These are phyloP conservation scores for Musa beccarii DNA, from an alignment of 176 grass and related monocot genomes.

Conservation along the genomic window DNA sequence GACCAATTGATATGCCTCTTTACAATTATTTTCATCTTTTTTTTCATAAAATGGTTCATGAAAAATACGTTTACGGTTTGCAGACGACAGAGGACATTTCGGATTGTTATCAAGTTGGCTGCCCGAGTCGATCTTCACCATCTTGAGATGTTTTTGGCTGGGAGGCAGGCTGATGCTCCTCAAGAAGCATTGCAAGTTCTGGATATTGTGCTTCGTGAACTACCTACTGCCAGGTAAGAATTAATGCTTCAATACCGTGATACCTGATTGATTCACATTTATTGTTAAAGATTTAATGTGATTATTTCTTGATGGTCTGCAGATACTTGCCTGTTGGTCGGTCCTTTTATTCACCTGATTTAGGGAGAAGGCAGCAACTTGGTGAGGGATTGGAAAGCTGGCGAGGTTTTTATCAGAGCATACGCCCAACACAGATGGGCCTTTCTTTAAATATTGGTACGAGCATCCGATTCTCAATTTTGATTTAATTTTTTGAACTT, in stretches of 20 bases:
- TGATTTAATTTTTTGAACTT: too few relatives aligned
- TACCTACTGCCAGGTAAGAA: constrained; percentile 58
- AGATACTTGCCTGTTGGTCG: constrained; percentile 64
- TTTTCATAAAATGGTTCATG: not conserved
- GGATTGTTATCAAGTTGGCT: constrained; percentile 67
- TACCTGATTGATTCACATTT: not conserved
- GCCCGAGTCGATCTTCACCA: constrained; percentile 59
- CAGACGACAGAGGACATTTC: constrained; percentile 52
- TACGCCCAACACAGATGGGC: constrained; percentile 89
- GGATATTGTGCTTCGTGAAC: constrained; percentile 71
- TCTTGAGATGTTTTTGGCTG: constrained; percentile 63
- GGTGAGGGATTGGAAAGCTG: constrained; percentile 85
- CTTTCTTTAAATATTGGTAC: constrained; percentile 83
- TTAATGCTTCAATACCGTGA: not conserved
- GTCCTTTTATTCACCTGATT: constrained; percentile 69
- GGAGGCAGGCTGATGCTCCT: constrained; percentile 58
- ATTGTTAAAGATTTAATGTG: not conserved
- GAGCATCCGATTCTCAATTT: not conserved
- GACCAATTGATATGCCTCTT: not conserved
- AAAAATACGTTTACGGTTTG: not conserved
- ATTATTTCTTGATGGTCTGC: not conserved
- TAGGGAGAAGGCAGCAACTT: constrained; percentile 59
- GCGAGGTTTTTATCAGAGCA: constrained; percentile 92
- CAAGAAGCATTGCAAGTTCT: constrained; percentile 90
- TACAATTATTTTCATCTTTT: not conserved